These are phyloP conservation scores for Friedmanniomyces simplex DNA, from an alignment of 495 filamentous ascomycete genomes.

Conservation along the genomic window DNA sequence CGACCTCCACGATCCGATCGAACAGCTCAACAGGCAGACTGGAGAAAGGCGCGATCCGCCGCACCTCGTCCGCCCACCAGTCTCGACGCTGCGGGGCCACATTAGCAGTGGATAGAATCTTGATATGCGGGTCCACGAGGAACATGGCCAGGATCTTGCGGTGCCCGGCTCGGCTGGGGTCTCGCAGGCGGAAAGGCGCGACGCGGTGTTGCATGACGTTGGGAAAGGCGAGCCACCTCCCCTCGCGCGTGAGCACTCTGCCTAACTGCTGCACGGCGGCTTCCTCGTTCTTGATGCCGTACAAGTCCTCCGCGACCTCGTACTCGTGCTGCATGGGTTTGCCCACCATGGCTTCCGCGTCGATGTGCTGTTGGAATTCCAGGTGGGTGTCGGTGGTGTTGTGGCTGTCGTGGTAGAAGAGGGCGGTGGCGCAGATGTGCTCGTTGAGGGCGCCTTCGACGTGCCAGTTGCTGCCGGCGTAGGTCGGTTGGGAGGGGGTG, in stretches of 20 bases:
- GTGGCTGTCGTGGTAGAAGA: constrained; percentile 41
- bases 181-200: constrained; percentile 20
- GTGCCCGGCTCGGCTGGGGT: constrained; percentile 23
- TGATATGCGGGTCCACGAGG: constrained; percentile 25
- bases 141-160: constrained; percentile 26
- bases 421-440: constrained; percentile 27
- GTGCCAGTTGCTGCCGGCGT: constrained; percentile 39
- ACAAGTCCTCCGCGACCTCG: neutral
- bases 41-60: neutral
- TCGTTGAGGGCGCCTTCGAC: constrained; percentile 29
- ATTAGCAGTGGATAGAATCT: constrained; percentile 17
- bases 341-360: neutral
- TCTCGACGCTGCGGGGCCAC: constrained; percentile 22
- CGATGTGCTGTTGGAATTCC: constrained; percentile 36
- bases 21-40: constrained; percentile 11
- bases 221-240: constrained; percentile 25
- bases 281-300: constrained; percentile 3
- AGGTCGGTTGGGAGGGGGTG: constrained; percentile 44
- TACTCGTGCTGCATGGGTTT: constrained; percentile 4
- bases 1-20: neutral
- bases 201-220: constrained; percentile 27
- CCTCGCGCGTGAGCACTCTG: constrained; percentile 11
- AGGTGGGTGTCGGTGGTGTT: constrained; percentile 46
- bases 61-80: constrained; percentile 24
- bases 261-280: constrained; percentile 13